Base-by-base conservation (phyloP, 2,329 filamentous ascomycete genomes). In the Fusarium heterosporum region DNA sequence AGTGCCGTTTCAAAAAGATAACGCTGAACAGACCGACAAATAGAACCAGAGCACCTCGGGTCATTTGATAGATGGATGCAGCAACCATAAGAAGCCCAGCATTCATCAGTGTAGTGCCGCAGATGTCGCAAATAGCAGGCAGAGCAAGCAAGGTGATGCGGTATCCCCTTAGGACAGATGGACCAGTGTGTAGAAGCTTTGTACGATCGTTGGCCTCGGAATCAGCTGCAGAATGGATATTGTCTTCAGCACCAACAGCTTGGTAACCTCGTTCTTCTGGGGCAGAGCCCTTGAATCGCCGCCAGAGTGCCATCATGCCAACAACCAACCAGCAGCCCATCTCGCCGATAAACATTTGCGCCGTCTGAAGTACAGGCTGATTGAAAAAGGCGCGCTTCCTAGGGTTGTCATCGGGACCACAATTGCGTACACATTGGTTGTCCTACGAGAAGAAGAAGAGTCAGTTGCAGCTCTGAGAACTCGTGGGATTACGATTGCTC, bases 61-160 rank as follows among this genome's bases (percentile, higher is more conserved):
- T 98, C 96, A 99, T 99, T 81, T 99, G 96, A 80, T 97, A 99
- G 74, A 99, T 97, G 62, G 93, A 96, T 2, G 96, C 93, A 13
- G 93, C 96, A 25, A 98, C 94, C 76, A 98, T 94, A 47, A 98
- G 85, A 69, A 99, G 84, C 5, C 96, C 96, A 6, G 93, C 92
- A 75, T 99, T 99, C 94, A 99, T 98, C 55, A 98, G 86, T 6
- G 96, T 99, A 6, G 96, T 99, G 46, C 93, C 96, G 25, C 92
- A 89, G 68, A 98, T 97, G 77, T 99, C 96, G 80, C 94, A 97
- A 75, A 93, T 90, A 40, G 96, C 92, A 2, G 96, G 96, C 12
- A 97, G 82, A 9, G 93, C 90, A 53, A 99, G 86, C 29, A 98
- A 79, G 6, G 90, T 74, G 19, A 97, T 84, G 64, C 87, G 90